phyloP scores from a whole-genome alignment of 768 basidiomycete species.

The Lactarius tabidus region DNA sequence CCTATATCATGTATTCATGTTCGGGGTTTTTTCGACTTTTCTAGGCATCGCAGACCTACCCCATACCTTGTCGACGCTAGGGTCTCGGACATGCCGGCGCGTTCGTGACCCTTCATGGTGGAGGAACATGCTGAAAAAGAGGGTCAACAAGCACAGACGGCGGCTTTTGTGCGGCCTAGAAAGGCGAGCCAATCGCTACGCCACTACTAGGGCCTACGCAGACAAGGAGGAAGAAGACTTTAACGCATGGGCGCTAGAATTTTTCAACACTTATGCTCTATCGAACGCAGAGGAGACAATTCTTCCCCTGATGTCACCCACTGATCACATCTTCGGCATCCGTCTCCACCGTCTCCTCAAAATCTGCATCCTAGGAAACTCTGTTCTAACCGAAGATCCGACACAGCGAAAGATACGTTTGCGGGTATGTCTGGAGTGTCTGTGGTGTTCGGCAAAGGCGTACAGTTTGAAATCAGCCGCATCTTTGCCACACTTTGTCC shows the following conservation, averaged over 20 bases:
- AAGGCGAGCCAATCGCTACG: background rate
- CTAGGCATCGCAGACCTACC: background rate
- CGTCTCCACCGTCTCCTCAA: no score
- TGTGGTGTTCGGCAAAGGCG: background rate
- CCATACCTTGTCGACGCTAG: background rate
- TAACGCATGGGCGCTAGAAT: background rate
- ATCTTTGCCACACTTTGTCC: no score
- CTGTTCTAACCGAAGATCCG: no score
- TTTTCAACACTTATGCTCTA: background rate
- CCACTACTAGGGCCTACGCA: background rate
- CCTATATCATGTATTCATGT: background rate
- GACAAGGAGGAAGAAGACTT: background rate
- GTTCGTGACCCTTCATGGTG: no score
- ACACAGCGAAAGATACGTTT: no score
- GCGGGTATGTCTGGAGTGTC: no score
- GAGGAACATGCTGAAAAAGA: background rate
- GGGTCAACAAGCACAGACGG: background rate
- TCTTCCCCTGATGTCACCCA: no score
- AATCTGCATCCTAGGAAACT: no score
- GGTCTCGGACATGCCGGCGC: no score
- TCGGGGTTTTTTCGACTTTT: background rate
- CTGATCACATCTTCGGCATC: background rate
- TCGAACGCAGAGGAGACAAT: no score
- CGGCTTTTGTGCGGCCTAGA: background rate
- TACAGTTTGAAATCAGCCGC: no score